Conservation (phyloP, 371 early-diverging fungal species). For the Lichtheimia ramosa region DNA sequence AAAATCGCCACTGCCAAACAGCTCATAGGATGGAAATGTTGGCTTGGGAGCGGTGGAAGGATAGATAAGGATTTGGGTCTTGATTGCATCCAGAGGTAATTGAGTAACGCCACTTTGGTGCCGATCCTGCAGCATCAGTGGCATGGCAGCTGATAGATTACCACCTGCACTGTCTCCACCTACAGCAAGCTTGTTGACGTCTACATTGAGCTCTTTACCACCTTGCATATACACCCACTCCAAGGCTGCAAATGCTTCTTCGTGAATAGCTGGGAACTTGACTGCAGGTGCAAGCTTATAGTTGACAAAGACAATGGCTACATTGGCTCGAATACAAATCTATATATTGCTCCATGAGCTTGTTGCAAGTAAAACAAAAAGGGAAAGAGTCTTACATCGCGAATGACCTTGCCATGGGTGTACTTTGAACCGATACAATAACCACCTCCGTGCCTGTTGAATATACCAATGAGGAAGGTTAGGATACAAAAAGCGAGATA, state of each 20-base stretch:
- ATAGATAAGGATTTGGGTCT: conserved; percentile 17
- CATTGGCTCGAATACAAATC: conserved; percentile 6
- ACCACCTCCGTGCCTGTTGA: conserved; percentile 17
- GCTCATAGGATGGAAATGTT: conserved; percentile 4
- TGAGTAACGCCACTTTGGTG: not conserved
- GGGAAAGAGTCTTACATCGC: conserved; percentile 10
- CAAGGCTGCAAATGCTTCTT: conserved; percentile 24
- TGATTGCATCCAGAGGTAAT: conserved; percentile 1
- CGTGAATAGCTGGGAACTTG: conserved; percentile 21
- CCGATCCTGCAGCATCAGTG: not conserved
- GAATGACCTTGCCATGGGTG: conserved; percentile 10
- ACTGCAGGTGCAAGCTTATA: conserved; percentile 25
- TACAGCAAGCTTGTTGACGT: conserved; percentile 12
- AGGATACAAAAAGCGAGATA: no score
- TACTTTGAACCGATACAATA: conserved; percentile 16
- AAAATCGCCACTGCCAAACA: conserved; percentile 15
- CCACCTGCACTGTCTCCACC: conserved; percentile 25
- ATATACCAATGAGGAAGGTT: no score
- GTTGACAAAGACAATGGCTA: conserved; percentile 20
- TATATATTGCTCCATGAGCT: not conserved
- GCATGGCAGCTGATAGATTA: conserved; percentile 12
- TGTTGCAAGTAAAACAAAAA: not conserved
- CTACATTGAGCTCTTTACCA: conserved; percentile 9
- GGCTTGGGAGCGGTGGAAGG: not conserved
- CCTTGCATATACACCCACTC: conserved; percentile 12